phyloP scores from a whole-genome alignment of 805 yeast species.

The Wickerhamiella nectarea region DNA sequence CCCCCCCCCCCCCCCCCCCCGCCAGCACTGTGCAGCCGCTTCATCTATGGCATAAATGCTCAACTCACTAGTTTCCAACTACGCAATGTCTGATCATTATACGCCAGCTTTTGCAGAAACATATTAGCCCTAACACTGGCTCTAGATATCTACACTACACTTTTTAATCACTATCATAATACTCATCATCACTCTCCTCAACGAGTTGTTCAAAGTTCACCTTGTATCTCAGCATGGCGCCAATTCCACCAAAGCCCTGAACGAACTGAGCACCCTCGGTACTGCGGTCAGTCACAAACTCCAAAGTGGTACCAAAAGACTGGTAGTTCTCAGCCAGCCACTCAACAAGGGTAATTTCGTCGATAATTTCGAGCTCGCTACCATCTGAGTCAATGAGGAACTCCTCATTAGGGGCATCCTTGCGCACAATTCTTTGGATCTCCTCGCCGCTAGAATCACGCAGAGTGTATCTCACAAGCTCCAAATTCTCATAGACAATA shows the following conservation, averaged over 20 bases:
- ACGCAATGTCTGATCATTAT: too few relatives aligned
- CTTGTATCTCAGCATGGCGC: constrained; percentile 90
- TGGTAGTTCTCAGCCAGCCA: constrained; percentile 97
- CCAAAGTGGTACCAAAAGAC: constrained; percentile 86
- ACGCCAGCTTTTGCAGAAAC: too few relatives aligned
- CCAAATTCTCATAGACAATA: constrained; percentile 87
- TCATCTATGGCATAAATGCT: too few relatives aligned
- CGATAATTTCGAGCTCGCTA: constrained; percentile 76
- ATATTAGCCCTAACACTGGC: too few relatives aligned
- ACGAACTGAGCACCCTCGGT: constrained; percentile 98
- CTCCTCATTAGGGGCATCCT: constrained; percentile 59
- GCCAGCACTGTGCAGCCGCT: too few relatives aligned
- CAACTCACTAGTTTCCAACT: too few relatives aligned
- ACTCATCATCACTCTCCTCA: constrained; percentile 81
- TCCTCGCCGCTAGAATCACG: constrained; percentile 73
- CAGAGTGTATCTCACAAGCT: constrained; percentile 66
- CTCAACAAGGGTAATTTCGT: constrained; percentile 77
- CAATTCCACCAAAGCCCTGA: constrained; percentile 97
- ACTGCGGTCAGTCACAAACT: constrained; percentile 91
- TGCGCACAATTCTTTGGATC: constrained; percentile 57
- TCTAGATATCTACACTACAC: too few relatives aligned
- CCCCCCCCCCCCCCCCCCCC: too few relatives aligned
- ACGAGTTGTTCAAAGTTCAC: constrained; percentile 92
- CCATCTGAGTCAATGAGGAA: constrained; percentile 81
- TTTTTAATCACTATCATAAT: constrained; percentile 43